These are phyloP conservation scores for Panus rudis DNA, from an alignment of 768 basidiomycete species.

Conservation along the genomic window DNA sequence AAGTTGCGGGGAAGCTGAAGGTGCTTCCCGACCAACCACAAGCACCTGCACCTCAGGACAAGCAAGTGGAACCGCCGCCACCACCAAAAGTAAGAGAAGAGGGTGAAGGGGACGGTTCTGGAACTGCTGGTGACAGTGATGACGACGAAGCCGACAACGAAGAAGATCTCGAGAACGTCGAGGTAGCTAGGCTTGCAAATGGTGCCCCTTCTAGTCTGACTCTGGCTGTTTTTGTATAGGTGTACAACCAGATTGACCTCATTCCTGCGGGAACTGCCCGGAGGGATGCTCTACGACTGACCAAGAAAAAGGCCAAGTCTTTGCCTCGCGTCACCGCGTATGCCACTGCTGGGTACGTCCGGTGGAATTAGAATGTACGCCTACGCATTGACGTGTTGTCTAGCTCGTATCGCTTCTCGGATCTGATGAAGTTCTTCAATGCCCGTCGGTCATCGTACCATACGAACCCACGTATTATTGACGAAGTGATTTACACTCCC, in stretches of 20 bases:
- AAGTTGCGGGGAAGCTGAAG: conserved; percentile 80
- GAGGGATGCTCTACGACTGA: conserved; percentile 81
- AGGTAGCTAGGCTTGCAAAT: conserved; percentile 34
- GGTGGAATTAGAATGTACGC: neutral
- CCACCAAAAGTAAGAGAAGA: conserved; percentile 16
- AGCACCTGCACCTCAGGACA: conserved; percentile 23
- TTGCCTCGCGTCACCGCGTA: conserved; percentile 94
- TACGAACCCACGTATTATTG: conserved; percentile 81
- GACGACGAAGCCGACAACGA: conserved; percentile 59
- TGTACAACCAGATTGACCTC: conserved; percentile 90
- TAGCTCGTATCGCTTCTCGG: conserved; percentile 85
- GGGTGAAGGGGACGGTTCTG: conserved; percentile 24
- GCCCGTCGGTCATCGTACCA: conserved; percentile 77
- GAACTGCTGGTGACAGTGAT: conserved; percentile 56
- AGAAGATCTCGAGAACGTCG: conserved; percentile 54
- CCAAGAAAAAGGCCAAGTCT: conserved; percentile 91
- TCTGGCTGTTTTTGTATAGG: conserved; percentile 35
- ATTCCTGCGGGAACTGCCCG: conserved; percentile 94
- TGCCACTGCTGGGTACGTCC: conserved; percentile 77
- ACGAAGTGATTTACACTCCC: conserved; percentile 91
- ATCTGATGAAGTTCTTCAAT: conserved; percentile 84
- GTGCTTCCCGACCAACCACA: conserved; percentile 84
- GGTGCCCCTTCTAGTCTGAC: neutral
- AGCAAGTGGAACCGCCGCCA: conserved; percentile 5
- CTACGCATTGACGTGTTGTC: neutral